Evolutionary conservation across 257 asterid genomes (phyloP), one percentile per base, ranked within the genome.

Genomic region (Schizonepeta tenuifolia): DNA sequence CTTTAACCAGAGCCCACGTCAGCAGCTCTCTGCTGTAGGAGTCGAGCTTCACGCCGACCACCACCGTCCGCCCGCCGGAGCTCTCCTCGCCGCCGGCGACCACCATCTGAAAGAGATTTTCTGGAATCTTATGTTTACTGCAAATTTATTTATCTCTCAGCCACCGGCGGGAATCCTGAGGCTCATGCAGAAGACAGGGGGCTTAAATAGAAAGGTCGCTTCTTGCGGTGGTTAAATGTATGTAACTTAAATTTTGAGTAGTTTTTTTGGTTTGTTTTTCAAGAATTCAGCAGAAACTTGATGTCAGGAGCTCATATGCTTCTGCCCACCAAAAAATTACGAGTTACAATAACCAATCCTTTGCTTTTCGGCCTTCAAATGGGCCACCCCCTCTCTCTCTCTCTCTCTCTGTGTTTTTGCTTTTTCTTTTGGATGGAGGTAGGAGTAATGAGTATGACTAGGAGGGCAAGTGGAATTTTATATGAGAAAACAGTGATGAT

Each of bases 1-100:
- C 90, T 71, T 95, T 95, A 28, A 95, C 98, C 46, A 95, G 82
- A 74, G 98, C 95, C 99, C 99, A 95, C 70, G 99, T 95, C 53
- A 95, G 92, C 73, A 95, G 74, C 71, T 95, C 98, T 58, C 92
- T 80, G 76, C 98, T 88, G 53, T 70, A 84, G 9, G 83, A 73
- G 81, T 92, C 96, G 61, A 95, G 71, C 83, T 92, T 95, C 54
- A 95, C 90, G 5, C 98, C 99, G 13, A 95, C 99, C 59, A 95
- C 87, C 75, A 88, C 90, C 67, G 93, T 81, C 71, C 95, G 83
- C 43, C 84, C 81, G 65, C 80, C 86, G 72, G 76, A 71, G 69
- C 73, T 28, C 61, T 66, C 83, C 28, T 70, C 86, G 36, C 80
- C 86, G 72, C 83, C 81, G 74, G 80, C 75, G 31, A 70, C 84